Evolutionary conservation across 306 rosid species (phyloP).

Genomic region (Lathyrus sativus): DNA sequence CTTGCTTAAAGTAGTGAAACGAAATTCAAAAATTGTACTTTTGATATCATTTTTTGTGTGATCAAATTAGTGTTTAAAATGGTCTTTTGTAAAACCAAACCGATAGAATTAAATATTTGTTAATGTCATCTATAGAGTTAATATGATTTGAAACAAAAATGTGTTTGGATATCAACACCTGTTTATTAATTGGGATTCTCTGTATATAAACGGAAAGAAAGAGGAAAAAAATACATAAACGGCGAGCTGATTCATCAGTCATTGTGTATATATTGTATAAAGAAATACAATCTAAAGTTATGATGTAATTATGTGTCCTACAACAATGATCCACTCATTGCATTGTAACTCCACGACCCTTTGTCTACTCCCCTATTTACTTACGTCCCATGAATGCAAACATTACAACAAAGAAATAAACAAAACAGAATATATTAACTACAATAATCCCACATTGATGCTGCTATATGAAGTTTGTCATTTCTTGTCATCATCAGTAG

Average conservation of each 20-base stretch:
- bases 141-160: conserved; percentile 3
- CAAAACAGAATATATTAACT: conserved; percentile 46
- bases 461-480: conserved; percentile 38
- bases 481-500: conserved; percentile 53
- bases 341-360: conserved; percentile 41
- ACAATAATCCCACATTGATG: conserved; percentile 51
- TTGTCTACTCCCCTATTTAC: conserved; percentile 45
- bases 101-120: background rate
- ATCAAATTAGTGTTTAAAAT: conserved; percentile 1
- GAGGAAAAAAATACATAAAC: background rate
- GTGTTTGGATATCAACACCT: no score
- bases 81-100: background rate
- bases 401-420: conserved; percentile 41
- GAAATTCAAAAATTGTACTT: background rate
- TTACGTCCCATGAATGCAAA: conserved; percentile 40
- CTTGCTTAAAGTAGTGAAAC: background rate
- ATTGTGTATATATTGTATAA: conserved; percentile 32
- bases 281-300: conserved; percentile 48
- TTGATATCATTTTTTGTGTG: background rate
- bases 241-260: conserved; percentile 30
- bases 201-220: no score
- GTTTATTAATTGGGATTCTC: no score
- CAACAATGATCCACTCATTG: conserved; percentile 45
- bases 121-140: background rate
- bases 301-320: conserved; percentile 45